These are phyloP conservation scores for Trichoderma sp. DNA, from an alignment of 2,329 filamentous ascomycete species.

Conservation along the genomic window DNA sequence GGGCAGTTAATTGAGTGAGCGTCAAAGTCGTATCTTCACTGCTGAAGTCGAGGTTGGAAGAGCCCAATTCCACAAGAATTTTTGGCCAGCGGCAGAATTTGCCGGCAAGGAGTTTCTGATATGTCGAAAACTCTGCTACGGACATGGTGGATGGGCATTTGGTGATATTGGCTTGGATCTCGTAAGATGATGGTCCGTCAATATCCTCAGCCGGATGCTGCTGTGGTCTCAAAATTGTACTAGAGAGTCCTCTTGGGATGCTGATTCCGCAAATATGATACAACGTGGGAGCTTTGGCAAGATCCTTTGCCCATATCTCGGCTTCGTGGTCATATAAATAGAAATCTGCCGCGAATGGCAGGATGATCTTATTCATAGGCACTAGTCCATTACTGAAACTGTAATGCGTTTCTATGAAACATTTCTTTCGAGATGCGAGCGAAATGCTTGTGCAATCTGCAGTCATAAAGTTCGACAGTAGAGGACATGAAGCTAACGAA, in stretches of 20 bases:
- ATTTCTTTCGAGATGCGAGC: conserved; percentile 33
- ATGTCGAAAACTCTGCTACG: conserved; percentile 55
- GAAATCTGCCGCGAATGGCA: conserved; percentile 26
- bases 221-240: conserved; percentile 4
- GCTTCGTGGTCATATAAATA: conserved; percentile 10
- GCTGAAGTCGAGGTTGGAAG: conserved; percentile 59
- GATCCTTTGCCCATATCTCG: conserved; percentile 17
- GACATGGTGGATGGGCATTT: conserved; percentile 50
- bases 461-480: conserved; percentile 8
- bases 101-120: conserved; percentile 51
- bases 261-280: conserved; percentile 43
- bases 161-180: conserved; percentile 52
- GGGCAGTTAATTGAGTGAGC: conserved; percentile 53
- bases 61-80: conserved; percentile 53
- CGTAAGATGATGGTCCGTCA: conserved; percentile 48
- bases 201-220: not conserved
- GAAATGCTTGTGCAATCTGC: conserved; percentile 14
- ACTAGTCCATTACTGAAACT: not conserved
- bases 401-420: conserved; percentile 35
- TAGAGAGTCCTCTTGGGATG: conserved; percentile 23
- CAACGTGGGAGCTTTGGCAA: conserved; percentile 44
- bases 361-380: not conserved
- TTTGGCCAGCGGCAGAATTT: conserved; percentile 51
- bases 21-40: conserved; percentile 46
- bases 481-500: not conserved